phyloP scores from a whole-genome alignment of 257 asterid genomes.

The Scutellaria barbata region DNA sequence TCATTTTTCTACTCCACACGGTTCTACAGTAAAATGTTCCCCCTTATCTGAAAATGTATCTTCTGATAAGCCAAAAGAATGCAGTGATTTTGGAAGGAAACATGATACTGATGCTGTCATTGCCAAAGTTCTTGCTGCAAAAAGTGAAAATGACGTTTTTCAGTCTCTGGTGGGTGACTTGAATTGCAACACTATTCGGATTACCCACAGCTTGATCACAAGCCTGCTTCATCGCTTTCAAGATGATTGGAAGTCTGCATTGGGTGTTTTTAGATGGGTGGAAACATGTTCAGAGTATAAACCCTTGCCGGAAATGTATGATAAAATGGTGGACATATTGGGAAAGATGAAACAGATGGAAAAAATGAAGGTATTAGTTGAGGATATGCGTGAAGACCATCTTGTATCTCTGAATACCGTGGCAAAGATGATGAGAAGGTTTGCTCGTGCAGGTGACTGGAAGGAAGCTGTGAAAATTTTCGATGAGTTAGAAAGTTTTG shows the following conservation, averaged over 20 bases:
- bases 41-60: conserved; percentile 26
- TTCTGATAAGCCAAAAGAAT: conserved; percentile 37
- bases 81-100: conserved; percentile 32
- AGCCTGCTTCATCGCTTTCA: conserved; percentile 71
- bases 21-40: conserved; percentile 25
- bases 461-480: conserved; percentile 64
- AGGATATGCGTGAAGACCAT: conserved; percentile 52
- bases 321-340: conserved; percentile 73
- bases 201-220: conserved; percentile 52
- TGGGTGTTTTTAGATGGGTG: conserved; percentile 84
- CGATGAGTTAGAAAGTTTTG: conserved; percentile 62
- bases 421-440: conserved; percentile 78
- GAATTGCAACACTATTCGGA: conserved; percentile 43
- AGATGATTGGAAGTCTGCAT: conserved; percentile 86
- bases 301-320: conserved; percentile 62
- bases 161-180: conserved; percentile 54
- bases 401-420: conserved; percentile 61
- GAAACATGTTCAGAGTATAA: conserved; percentile 52
- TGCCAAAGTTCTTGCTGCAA: conserved; percentile 47
- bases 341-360: conserved; percentile 86
- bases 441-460: conserved; percentile 83
- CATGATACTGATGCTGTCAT: conserved; percentile 52
- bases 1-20: conserved; percentile 38
- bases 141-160: conserved; percentile 54
- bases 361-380: conserved; percentile 55